Percentiles rank a stretch among this genome's conserved stretches.
phyloP scores from a whole-genome alignment of 1,139 yeast genomes.

The Sporopachydermia cereana region DNA sequence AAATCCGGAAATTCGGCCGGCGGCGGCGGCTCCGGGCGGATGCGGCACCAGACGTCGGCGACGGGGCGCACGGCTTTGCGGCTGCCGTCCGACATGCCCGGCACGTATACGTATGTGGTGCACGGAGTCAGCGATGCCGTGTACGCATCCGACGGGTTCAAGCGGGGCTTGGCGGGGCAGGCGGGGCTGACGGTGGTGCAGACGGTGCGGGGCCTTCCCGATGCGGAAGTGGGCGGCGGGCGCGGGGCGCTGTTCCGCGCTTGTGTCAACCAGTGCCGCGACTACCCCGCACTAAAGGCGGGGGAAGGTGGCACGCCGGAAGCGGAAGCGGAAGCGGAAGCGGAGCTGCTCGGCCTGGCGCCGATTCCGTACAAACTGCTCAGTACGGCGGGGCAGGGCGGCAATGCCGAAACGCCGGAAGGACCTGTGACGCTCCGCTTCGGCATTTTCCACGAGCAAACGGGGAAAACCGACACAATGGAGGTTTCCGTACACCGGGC shows the following conservation, averaged over 20 bases:
- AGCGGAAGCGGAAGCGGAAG: constrained; percentile 2
- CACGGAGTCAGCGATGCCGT: constrained; percentile 54
- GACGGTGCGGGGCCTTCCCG: constrained; percentile 50
- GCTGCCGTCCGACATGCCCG: constrained; percentile 29
- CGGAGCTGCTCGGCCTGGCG: constrained; percentile 21
- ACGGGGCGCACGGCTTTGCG: constrained; percentile 37
- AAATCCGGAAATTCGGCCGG: constrained; percentile 24
- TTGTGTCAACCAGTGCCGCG: constrained; percentile 30
- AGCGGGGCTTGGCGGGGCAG: constrained; percentile 20
- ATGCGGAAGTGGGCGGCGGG: constrained; percentile 34
- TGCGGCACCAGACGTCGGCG: constrained; percentile 25
- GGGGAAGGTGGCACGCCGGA: no score
- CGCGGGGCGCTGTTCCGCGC: constrained; percentile 40
- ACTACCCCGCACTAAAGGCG: constrained; percentile 1
- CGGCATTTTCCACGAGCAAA: constrained; percentile 40
- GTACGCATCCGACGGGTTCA: constrained; percentile 33
- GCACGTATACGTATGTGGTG: constrained; percentile 51
- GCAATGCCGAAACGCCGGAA: no score
- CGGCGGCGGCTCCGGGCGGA: constrained; percentile 38
- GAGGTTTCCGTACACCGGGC: constrained; percentile 25
- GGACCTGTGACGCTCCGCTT: constrained; percentile 54
- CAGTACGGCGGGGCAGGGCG: constrained; percentile 28
- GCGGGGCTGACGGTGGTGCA: constrained; percentile 39
- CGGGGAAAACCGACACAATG: constrained; percentile 34
- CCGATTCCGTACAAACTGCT: constrained; percentile 42